Evolutionary conservation across 257 asterid genomes (phyloP).

Genomic region (Penstemon barbatus): DNA sequence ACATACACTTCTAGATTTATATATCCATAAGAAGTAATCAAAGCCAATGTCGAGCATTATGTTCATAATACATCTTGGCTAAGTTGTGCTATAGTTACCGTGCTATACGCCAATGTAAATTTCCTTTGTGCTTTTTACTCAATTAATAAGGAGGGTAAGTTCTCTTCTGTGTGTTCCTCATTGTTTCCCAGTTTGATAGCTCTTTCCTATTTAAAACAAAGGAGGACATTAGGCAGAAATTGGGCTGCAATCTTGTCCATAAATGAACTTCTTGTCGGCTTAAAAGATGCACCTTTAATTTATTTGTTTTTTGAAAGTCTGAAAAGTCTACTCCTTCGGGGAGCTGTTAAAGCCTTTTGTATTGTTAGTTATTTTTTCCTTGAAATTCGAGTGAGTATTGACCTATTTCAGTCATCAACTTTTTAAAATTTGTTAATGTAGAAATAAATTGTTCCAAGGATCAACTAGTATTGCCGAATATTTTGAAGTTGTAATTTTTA

Average conservation of each 20-base stretch:
- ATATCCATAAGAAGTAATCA: no score
- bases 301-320: not conserved
- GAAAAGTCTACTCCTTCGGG: not conserved
- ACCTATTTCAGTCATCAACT: no score
- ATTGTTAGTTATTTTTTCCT: not conserved
- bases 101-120: no score
- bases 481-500: no score
- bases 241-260: not conserved
- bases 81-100: not conserved
- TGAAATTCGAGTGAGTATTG: not conserved
- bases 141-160: not conserved
- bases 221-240: not conserved
- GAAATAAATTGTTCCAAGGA: no score
- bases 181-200: not conserved
- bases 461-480: no score
- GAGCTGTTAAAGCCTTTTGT: not conserved
- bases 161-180: constrained; percentile 6
- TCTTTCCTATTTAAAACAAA: not conserved
- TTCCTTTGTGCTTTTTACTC: not conserved
- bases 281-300: not conserved
- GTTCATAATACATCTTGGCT: not conserved
- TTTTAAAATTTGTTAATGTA: no score
- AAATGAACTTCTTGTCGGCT: not conserved
- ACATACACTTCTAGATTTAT: not conserved
- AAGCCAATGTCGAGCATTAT: no score